Evolutionary conservation across 73 alveolate genomes (phyloP).

Genomic region (Paramecium sonneborni): DNA sequence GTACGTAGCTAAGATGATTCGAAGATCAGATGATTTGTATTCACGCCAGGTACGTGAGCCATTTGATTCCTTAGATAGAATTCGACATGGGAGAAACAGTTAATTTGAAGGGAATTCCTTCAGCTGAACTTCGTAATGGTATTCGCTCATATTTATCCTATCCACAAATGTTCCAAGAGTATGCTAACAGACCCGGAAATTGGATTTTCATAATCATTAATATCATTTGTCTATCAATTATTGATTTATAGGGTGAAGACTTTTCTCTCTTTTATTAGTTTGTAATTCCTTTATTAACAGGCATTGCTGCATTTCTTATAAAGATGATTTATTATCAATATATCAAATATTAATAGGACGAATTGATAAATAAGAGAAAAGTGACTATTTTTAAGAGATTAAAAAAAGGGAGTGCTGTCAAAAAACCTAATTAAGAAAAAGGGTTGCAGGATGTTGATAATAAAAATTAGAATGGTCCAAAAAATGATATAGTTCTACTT

Average conservation of each 20-base stretch:
- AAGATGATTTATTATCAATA: background rate
- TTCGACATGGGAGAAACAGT: background rate
- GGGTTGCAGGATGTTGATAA: too few species aligned
- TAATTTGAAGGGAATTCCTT: slow-evolving; percentile 29
- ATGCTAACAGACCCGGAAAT: background rate
- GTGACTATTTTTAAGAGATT: slow-evolving; percentile 14
- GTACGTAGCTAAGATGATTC: background rate
- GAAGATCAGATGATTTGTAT: background rate
- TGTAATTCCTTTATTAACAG: slow-evolving; percentile 3
- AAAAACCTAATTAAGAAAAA: background rate
- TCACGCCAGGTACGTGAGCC: background rate
- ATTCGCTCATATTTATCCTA: background rate
- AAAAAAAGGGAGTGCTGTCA: background rate
- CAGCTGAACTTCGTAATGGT: background rate
- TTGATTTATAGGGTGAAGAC: background rate
- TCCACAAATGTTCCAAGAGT: background rate
- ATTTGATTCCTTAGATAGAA: background rate
- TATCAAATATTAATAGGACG: background rate
- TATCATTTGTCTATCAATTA: background rate
- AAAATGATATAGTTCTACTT: background rate
- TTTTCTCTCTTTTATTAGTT: background rate
- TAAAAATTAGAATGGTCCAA: background rate
- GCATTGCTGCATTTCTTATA: background rate
- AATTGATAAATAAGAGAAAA: background rate
- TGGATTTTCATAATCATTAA: slow-evolving; percentile 24